These are phyloP conservation scores for Backusella morwellensis DNA, from an alignment of 192 early-diverging fungal species.

Conservation along the genomic window DNA sequence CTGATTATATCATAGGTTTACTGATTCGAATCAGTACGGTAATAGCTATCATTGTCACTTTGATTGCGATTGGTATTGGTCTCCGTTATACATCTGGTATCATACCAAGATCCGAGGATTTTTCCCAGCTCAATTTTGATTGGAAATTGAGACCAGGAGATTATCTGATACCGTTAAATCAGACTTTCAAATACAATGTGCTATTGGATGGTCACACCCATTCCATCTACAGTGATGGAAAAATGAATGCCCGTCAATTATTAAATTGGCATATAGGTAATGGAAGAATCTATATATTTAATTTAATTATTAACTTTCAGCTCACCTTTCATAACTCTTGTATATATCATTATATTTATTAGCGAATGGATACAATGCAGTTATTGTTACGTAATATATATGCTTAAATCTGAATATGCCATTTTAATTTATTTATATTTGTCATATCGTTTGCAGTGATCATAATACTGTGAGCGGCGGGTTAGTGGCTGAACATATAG, in stretches of 20 bases:
- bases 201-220: conserved; percentile 67
- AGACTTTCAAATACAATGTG: conserved; percentile 47
- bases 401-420: neutral
- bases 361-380: conserved; percentile 70
- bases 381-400: conserved; percentile 48
- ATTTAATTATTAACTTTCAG: neutral
- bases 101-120: conserved; percentile 31
- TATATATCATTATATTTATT: conserved; percentile 3
- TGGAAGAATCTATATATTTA: neutral
- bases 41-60: conserved; percentile 16
- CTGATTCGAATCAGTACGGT: conserved; percentile 5
- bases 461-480: conserved; percentile 69
- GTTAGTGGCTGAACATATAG: conserved; percentile 55
- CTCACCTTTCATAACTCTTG: neutral
- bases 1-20: conserved; percentile 10
- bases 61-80: conserved; percentile 27
- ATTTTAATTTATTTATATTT: neutral
- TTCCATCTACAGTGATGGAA: conserved; percentile 60
- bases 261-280: conserved; percentile 62
- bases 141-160: conserved; percentile 46
- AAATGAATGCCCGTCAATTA: conserved; percentile 53
- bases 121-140: conserved; percentile 41
- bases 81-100: conserved; percentile 22
- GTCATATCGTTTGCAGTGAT: conserved; percentile 40
- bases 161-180: conserved; percentile 44